phyloP scores from a whole-genome alignment of 164 flowering plant species.

The Stephania cephalantha region DNA sequence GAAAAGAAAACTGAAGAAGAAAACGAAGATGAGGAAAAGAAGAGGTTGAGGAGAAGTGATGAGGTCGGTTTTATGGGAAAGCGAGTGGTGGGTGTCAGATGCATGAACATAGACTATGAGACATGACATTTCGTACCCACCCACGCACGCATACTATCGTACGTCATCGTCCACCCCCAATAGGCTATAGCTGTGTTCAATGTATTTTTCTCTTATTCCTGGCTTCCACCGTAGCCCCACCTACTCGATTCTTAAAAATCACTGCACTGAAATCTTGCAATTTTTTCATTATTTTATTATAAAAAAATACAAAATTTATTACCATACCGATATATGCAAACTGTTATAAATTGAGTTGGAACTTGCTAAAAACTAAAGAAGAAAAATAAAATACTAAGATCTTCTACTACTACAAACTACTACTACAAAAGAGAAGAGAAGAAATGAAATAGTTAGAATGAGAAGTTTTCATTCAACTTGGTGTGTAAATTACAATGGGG shows the following conservation, averaged over 20 bases:
- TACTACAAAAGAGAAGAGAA: no score
- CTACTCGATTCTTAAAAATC: background rate
- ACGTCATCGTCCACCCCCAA: background rate
- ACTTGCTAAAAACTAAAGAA: no score
- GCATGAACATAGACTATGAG: background rate
- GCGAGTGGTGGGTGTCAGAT: background rate
- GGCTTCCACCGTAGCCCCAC: background rate
- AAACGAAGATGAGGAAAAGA: background rate
- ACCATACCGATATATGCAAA: no score
- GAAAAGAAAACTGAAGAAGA: background rate
- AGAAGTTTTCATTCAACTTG: no score
- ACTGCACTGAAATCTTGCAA: no score
- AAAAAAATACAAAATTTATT: no score
- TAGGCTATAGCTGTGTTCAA: background rate
- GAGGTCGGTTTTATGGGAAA: background rate
- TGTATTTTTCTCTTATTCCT: background rate
- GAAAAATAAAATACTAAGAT: no score
- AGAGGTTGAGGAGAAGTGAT: background rate
- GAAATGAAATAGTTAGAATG: no score
- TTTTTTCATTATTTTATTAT: no score
- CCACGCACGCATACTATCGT: background rate
- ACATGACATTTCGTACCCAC: background rate
- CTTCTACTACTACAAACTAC: no score
- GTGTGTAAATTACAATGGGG: no score
- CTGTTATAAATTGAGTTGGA: no score